phyloP scores from a whole-genome alignment of 768 basidiomycete species.

The Clitopilus hobsonii region DNA sequence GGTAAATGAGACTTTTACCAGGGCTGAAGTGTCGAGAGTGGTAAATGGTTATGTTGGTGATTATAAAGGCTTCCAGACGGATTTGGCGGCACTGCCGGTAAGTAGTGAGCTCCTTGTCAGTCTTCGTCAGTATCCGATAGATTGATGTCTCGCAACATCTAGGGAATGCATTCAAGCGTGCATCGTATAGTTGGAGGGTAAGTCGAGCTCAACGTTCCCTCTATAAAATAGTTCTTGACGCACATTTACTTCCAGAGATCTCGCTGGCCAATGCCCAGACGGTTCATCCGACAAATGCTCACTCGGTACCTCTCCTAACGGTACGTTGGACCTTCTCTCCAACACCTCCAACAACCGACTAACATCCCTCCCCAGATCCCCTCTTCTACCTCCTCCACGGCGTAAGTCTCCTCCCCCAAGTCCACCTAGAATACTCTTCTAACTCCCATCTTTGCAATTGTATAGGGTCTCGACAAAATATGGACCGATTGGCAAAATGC shows the following conservation, averaged over 20 bases:
- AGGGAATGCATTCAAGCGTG: background rate
- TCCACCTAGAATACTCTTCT: no score
- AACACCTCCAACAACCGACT: background rate
- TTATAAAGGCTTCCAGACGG: background rate
- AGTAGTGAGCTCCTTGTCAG: background rate
- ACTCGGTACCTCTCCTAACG: background rate
- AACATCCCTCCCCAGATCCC: background rate
- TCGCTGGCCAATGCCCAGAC: background rate
- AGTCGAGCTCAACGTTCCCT: background rate
- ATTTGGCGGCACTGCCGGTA: background rate
- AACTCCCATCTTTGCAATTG: background rate
- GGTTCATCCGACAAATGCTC: background rate
- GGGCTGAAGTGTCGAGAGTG: background rate
- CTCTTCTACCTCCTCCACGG: background rate
- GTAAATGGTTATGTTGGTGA: background rate
- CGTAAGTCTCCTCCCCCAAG: background rate
- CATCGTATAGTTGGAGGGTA: slow-evolving; percentile 1
- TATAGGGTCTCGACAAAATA: background rate
- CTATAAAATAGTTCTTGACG: background rate
- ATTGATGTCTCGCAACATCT: background rate
- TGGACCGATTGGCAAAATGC: background rate
- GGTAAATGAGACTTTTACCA: background rate
- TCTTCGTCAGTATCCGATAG: background rate
- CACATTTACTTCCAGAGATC: background rate
- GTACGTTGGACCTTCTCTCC: background rate